Conservation (phyloP, 176 grass and related monocot species). For the Carex myosuroides region DNA sequence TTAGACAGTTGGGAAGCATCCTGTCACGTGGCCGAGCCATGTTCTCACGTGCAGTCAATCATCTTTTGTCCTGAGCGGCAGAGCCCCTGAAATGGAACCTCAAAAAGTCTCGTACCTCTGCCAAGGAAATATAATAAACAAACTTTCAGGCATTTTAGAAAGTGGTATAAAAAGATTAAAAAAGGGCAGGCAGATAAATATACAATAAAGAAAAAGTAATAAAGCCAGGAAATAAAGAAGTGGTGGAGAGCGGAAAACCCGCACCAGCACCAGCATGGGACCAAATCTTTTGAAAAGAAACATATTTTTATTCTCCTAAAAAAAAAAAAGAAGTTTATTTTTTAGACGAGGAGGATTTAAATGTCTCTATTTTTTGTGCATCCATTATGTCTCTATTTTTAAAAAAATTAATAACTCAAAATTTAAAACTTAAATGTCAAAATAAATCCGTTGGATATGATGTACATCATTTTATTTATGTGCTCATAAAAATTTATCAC, state of each 20-base stretch:
- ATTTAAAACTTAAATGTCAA: no score
- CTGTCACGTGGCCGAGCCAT: neutral
- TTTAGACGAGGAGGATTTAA: no score
- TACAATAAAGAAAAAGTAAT: neutral
- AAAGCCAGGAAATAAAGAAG: neutral
- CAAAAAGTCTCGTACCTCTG: neutral
- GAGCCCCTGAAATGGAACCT: neutral
- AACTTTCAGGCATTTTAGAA: neutral
- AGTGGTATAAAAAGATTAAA: neutral
- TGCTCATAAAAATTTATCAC: no score
- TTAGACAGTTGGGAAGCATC: neutral
- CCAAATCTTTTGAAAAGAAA: neutral
- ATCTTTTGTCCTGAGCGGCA: neutral
- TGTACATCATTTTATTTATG: no score
- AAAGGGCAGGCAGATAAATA: neutral
- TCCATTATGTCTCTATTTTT: no score
- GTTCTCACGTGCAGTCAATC: neutral
- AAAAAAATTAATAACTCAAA: no score
- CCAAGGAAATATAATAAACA: neutral
- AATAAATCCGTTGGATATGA: no score
- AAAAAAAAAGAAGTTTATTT: no score
- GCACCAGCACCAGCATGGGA: neutral
- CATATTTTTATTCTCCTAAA: neutral
- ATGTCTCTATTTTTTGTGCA: no score
- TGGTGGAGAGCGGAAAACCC: constrained; percentile 1